Evolutionary conservation across 2,329 filamentous ascomycete species (phyloP), one percentile per base, ranked within the genome.

Genomic region (Talaromyces sp.): DNA sequence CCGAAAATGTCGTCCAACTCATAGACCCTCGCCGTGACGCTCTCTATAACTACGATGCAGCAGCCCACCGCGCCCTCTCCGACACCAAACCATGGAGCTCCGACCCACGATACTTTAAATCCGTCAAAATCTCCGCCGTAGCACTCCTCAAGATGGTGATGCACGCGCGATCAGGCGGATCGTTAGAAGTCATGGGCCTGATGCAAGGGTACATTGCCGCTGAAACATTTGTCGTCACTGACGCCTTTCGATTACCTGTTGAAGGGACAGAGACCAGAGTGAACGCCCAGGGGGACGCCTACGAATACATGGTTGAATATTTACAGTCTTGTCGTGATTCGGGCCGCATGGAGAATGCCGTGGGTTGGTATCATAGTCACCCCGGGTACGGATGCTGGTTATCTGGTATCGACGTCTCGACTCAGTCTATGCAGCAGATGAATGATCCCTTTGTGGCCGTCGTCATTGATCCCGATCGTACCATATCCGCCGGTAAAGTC

Each of bases 121-220:
- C 89, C 56, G 91, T 97, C 48, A 90, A 92, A 67, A 93, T 99
- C 75, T 95, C 90, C 54, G 91, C 94, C 59, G 87, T 96, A 11
- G 94, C 94, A 5, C 84, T 99, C 60, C 84, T 97, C 66, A 99
- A 99, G 78, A 99, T 99, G 94, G 91, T 95, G 63, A 97, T 97
- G 89, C 94, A 99, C 73, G 94, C 94, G 9, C 89, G 94, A n/a
- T 92, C 91, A 0, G 94, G 94, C 63, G 93, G 94, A 58, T 85
- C 84, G 28, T 83, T 97, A 64, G 94, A 99, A 78, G 84, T 99
- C 67, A 99, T 99, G 94, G 94, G 94, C 58, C 75, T 99, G 66
- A 99, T 99, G 94, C 89, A 96, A 70, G 94, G 94, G 62, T 96
- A 96, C 73, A 88, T 96, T 52, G 84, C 90, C 63, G 85, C 87